A percentile compares a stretch with the other conserved stretches of the same genome.
Conservation (phyloP, 1,284 basidiomycete species). For the Austroboletus niveus region DNA sequence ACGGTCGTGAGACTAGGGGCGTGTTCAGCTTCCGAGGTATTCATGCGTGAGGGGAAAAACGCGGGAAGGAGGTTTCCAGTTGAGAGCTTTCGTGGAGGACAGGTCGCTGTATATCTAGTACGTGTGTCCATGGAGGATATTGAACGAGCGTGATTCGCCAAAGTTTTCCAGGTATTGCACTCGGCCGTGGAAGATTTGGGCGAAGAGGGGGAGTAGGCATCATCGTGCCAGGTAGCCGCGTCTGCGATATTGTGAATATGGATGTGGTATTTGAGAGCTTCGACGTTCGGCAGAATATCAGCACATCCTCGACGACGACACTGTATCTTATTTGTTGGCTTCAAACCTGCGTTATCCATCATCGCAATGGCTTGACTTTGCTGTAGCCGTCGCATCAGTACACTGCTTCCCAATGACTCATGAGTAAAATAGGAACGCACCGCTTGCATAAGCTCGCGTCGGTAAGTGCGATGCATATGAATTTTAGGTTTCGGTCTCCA, state of each 20-base stretch:
- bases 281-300: slow-evolving; percentile 44
- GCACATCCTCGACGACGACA: slow-evolving; percentile 55
- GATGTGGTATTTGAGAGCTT: slow-evolving; percentile 54
- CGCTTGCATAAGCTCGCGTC: slow-evolving; percentile 38
- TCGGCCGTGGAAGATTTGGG: slow-evolving; percentile 1
- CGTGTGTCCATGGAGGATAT: slow-evolving; percentile 11
- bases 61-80: slow-evolving; percentile 11
- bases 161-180: neutral
- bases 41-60: slow-evolving; percentile 13
- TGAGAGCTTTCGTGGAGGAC: slow-evolving; percentile 18
- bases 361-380: slow-evolving; percentile 41
- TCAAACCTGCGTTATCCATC: slow-evolving; percentile 32
- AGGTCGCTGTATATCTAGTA: neutral
- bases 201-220: neutral
- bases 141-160: slow-evolving; percentile 18
- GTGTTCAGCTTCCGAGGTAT: neutral
- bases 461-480: slow-evolving; percentile 34
- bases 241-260: slow-evolving; percentile 58
- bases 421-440: slow-evolving; percentile 30
- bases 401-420: neutral
- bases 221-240: neutral
- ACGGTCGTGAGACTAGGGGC: slow-evolving; percentile 11
- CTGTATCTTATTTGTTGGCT: slow-evolving; percentile 32
- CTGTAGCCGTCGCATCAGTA: slow-evolving; percentile 28
- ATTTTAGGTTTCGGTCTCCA: slow-evolving; percentile 35